phyloP scores from a whole-genome alignment of 2,329 filamentous ascomycete genomes.

The Cladophialophora psammophila region DNA sequence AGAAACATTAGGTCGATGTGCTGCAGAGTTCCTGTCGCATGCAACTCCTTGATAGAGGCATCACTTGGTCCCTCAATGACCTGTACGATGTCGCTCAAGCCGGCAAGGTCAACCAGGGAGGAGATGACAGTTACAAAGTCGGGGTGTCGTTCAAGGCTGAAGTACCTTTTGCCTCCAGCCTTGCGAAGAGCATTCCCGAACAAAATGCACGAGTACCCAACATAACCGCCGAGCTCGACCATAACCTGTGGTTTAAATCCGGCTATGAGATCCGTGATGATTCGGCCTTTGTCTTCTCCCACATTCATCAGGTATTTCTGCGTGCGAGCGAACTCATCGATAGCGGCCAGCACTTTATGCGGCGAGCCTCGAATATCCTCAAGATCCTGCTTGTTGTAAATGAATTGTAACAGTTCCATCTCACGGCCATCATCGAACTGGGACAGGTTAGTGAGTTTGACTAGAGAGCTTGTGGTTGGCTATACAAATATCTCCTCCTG shows the following conservation, averaged over 20 bases:
- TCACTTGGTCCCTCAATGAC: slow-evolving; percentile 75
- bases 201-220: slow-evolving; percentile 81
- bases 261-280: slow-evolving; percentile 72
- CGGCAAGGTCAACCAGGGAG: slow-evolving; percentile 75
- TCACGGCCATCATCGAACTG: slow-evolving; percentile 76
- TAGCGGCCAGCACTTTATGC: slow-evolving; percentile 68
- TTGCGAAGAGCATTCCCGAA: slow-evolving; percentile 72
- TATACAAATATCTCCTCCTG: slow-evolving; percentile 40
- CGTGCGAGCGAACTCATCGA: slow-evolving; percentile 72
- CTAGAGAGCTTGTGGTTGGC: background rate
- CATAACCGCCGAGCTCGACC: slow-evolving; percentile 81
- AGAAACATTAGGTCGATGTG: slow-evolving; percentile 77
- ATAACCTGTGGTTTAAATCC: slow-evolving; percentile 71
- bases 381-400: slow-evolving; percentile 68
- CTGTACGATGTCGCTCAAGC: slow-evolving; percentile 72
- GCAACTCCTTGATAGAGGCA: slow-evolving; percentile 68
- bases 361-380: slow-evolving; percentile 71
- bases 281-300: slow-evolving; percentile 74
- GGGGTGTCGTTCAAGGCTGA: slow-evolving; percentile 75
- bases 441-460: background rate
- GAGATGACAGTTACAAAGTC: slow-evolving; percentile 75
- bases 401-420: slow-evolving; percentile 73
- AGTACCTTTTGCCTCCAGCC: slow-evolving; percentile 71
- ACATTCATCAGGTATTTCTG: slow-evolving; percentile 82
- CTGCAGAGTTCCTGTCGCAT: slow-evolving; percentile 60